Base-by-base conservation (phyloP, 352 stramenopile species). In the Paralagenidium karlingii region DNA sequence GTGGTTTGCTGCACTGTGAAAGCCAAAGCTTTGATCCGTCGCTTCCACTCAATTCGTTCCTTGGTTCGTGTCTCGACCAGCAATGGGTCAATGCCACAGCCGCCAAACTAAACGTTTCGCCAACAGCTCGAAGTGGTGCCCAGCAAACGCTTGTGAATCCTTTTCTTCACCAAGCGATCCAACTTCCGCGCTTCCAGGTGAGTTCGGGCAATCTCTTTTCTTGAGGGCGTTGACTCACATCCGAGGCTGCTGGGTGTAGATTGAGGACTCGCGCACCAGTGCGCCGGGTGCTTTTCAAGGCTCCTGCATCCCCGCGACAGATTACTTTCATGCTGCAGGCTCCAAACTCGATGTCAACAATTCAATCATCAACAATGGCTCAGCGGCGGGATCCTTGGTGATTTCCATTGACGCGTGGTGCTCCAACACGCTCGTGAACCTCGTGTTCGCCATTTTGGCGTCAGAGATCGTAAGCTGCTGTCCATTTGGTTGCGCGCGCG, bases 31-130 rank as follows among this genome's bases (percentile, higher is more conserved):
- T n/a, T n/a, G n/a, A n/a, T n/a, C n/a, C n/a, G n/a, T n/a, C n/a
- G n/a, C n/a, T n/a, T n/a, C n/a, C n/a, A n/a, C n/a, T n/a, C n/a
- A 75, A 73, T 29, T 48, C 63, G 8, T 71, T 74, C 21, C 41
- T 78, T 1, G 64, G 61, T 18, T 58, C 63, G 2, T 81, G 67
- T 34, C 51, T 81, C 4, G 52, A 42, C 11, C 20, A 51, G 1
- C 16, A 20, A 1, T 78, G 68, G 68, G 64, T 31, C 29, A 10
- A 38, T 53, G 12, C 31, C 5, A 8, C 22, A 19, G 34, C 43
- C 21, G 12, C 26, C 21, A 27, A 9, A 27, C 50, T 47, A 15
- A 21, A 36, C 2, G 28, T 54, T 24, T 38, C 27, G 18, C 28
- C 39, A 12, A 32, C 13, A 10, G 28, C 24, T 5, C 50, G 45